Percentiles rank a stretch among this genome's conserved stretches.
These are phyloP conservation scores for Phytophthora fragariae DNA, from an alignment of 352 stramenopile species.

Conservation along the genomic window DNA sequence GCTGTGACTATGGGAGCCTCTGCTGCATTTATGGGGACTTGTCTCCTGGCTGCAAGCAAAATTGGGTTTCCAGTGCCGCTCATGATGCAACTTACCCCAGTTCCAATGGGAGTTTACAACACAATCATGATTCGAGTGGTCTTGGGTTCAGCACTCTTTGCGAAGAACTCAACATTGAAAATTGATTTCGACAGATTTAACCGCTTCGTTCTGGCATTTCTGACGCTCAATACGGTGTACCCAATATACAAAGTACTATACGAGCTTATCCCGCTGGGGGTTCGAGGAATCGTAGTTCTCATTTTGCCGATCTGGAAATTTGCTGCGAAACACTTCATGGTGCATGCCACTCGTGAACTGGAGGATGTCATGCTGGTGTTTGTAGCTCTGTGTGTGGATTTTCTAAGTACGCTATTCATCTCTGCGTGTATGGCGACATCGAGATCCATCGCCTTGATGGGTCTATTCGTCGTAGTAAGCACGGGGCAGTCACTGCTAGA, in stretches of 20 bases:
- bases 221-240: background rate
- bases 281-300: background rate
- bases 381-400: background rate
- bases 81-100: constrained; percentile 1
- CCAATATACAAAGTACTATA: background rate
- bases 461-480: too few relatives aligned
- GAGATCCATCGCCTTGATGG: too few relatives aligned
- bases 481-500: too few relatives aligned
- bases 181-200: background rate
- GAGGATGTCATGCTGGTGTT: background rate
- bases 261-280: background rate
- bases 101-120: background rate
- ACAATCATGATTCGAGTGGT: background rate
- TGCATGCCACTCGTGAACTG: background rate
- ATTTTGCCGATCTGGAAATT: background rate
- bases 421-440: background rate
- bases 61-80: constrained; percentile 17
- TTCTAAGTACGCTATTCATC: background rate
- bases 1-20: background rate
- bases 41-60: background rate
- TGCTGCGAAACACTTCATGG: background rate
- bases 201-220: background rate
- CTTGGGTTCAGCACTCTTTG: background rate
- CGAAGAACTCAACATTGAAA: background rate
- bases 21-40: background rate